Evolutionary conservation across 225 moss, liverwort and hornwort genomes (phyloP).

Genomic region (Anthoceros angustus): DNA sequence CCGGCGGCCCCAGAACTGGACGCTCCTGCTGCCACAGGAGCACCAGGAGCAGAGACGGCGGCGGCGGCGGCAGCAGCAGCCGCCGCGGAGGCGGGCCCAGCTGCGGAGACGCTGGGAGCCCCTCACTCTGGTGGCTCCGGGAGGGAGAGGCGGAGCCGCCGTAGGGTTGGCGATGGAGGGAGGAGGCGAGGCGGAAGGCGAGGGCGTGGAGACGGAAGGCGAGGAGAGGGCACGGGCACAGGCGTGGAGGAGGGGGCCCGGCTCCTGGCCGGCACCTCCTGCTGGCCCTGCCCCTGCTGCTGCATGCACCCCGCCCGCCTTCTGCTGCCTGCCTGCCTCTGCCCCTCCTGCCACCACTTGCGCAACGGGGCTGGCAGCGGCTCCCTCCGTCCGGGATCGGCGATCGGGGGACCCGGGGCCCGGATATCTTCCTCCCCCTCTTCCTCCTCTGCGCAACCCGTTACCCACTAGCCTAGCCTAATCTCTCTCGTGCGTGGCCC

Average conservation of each 20-base stretch:
- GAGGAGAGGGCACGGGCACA: too few species aligned
- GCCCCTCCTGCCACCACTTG: slow-evolving; percentile 2
- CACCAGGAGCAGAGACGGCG: background rate
- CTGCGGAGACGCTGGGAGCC: background rate
- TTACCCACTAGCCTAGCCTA: too few species aligned
- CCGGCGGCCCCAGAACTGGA: background rate
- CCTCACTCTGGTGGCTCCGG: too few species aligned
- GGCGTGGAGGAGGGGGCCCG: background rate
- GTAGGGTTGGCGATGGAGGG: background rate
- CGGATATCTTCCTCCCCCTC: too few species aligned
- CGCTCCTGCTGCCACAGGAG: background rate
- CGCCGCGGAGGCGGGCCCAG: background rate
- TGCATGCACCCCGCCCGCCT: slow-evolving; percentile 3
- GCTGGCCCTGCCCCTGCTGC: background rate
- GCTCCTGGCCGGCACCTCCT: slow-evolving; percentile 4
- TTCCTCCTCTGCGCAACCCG: too few species aligned
- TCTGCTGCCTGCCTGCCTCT: background rate
- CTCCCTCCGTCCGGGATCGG: too few species aligned
- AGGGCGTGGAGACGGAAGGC: too few species aligned
- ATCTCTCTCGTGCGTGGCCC: too few species aligned
- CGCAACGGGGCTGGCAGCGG: background rate
- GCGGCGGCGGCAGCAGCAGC: background rate
- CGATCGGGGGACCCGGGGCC: too few species aligned
- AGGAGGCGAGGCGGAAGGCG: background rate
- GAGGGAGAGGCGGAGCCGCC: too few species aligned